phyloP scores from a whole-genome alignment of 495 filamentous ascomycete species.

The Aspergillus asperescens region DNA sequence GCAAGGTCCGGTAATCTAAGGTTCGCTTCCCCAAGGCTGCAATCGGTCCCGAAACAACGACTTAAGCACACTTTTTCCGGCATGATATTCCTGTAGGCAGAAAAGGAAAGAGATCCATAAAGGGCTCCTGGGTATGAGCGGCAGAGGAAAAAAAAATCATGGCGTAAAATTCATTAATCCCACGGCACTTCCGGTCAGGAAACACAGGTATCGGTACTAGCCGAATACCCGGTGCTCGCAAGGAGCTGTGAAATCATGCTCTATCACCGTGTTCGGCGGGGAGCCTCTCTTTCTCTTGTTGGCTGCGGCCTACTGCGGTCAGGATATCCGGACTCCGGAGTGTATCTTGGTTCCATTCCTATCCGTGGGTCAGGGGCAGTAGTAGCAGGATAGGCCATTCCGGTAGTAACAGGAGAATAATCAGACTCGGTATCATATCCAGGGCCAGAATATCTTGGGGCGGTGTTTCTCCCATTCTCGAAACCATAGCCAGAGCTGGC shows the following conservation, averaged over 20 bases:
- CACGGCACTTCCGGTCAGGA: conserved; percentile 15
- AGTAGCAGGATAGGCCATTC: conserved; percentile 41
- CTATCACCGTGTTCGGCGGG: conserved; percentile 36
- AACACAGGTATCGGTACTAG: conserved; percentile 15
- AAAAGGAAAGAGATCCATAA: conserved; percentile 13
- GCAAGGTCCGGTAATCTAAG: conserved; percentile 21
- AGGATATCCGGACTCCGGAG: conserved; percentile 34
- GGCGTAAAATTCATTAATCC: conserved; percentile 20
- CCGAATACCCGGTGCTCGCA: conserved; percentile 4
- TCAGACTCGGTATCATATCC: conserved; percentile 45
- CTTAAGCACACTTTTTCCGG: conserved; percentile 21
- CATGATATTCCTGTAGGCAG: conserved; percentile 16
- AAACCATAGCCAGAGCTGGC: conserved; percentile 35
- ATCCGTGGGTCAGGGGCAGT: conserved; percentile 45
- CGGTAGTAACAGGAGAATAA: conserved; percentile 41
- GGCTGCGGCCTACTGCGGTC: conserved; percentile 44
- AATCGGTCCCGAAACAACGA: conserved; percentile 19
- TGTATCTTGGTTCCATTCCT: conserved; percentile 48
- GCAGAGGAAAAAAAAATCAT: conserved; percentile 12
- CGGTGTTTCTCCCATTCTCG: conserved; percentile 42
- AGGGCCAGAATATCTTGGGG: conserved; percentile 44
- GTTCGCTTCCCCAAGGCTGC: conserved; percentile 18
- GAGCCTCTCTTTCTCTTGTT: conserved; percentile 38
- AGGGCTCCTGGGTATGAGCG: conserved; percentile 7
- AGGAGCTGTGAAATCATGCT: conserved; percentile 15